phyloP scores from a whole-genome alignment of 139 green algal species.

The Tetradesmus lagerheimii region DNA sequence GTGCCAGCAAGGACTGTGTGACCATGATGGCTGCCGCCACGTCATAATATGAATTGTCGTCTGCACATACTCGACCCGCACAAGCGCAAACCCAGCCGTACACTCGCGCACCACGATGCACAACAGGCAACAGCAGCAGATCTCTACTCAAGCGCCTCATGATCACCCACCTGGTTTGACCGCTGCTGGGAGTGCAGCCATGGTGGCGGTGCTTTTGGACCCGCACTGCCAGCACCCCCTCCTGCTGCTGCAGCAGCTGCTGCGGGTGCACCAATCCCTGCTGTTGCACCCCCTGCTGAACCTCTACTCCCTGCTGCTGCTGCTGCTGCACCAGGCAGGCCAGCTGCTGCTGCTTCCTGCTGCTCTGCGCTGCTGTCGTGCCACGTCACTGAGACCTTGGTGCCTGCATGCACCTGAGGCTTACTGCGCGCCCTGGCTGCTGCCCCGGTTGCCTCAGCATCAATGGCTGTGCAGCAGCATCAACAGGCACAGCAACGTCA shows the following conservation, averaged over 20 bases:
- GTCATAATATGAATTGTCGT: no score
- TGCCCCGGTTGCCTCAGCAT: not conserved
- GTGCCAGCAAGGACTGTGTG: no score
- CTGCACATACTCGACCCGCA: no score
- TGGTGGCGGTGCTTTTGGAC: not conserved
- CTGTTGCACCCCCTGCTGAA: not conserved
- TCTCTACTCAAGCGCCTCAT: not conserved
- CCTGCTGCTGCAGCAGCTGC: slow-evolving; percentile 28
- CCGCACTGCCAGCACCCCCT: no score
- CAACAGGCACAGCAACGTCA: not conserved
- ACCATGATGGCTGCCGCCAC: no score
- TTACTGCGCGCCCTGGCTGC: not conserved
- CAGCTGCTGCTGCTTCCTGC: not conserved
- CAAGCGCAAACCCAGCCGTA: no score
- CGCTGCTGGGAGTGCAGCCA: not conserved
- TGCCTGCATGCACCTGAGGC: slow-evolving; percentile 2
- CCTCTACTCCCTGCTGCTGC: slow-evolving; percentile 1
- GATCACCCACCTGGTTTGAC: not conserved
- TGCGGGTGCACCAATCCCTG: slow-evolving; percentile 6
- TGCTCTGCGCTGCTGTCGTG: not conserved
- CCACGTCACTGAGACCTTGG: not conserved
- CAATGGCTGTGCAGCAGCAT: slow-evolving; percentile 3
- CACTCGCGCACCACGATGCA: no score
- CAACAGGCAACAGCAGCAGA: not conserved
- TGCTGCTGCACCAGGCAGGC: not conserved